Percentiles rank a stretch among this genome's conserved stretches.
Evolutionary conservation across 2,329 filamentous ascomycete species (phyloP).

Genomic region (Herpotrichia juniperi): DNA sequence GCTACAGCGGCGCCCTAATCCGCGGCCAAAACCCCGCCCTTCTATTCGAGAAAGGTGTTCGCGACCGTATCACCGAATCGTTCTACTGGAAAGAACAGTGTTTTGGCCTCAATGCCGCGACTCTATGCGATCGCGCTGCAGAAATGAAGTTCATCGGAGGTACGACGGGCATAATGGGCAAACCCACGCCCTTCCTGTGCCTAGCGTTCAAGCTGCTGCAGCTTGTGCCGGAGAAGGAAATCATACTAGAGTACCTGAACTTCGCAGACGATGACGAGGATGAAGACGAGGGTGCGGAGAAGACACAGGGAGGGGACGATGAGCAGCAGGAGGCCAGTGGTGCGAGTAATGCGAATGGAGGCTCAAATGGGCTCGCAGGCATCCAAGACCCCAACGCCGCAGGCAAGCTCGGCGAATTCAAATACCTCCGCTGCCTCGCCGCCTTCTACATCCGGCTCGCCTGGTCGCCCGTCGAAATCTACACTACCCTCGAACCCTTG

Average conservation of each 20-base stretch:
- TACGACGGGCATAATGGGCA: conserved; percentile 82
- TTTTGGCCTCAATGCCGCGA: conserved; percentile 86
- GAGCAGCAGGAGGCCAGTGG: conserved; percentile 42
- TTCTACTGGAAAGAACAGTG: conserved; percentile 99
- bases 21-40: conserved; percentile 94
- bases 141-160: conserved; percentile 86
- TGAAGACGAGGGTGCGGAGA: conserved; percentile 44
- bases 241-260: conserved; percentile 79
- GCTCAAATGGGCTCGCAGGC: not conserved
- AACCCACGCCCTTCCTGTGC: conserved; percentile 91
- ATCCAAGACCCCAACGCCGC: conserved; percentile 31
- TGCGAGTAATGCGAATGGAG: conserved; percentile 1
- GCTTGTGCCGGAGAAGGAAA: conserved; percentile 77
- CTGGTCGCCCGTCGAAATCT: conserved; percentile 80
- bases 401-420: conserved; percentile 55
- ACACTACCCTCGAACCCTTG: conserved; percentile 78
- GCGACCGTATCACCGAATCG: conserved; percentile 91
- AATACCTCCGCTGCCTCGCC: conserved; percentile 86
- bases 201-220: conserved; percentile 94
- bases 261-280: conserved; percentile 50
- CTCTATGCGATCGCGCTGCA: conserved; percentile 85
- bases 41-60: conserved; percentile 93
- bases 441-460: conserved; percentile 94
- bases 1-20: conserved; percentile 75
- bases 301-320: conserved; percentile 13